Evolutionary conservation across 495 filamentous ascomycete genomes (phyloP), one percentile per base, ranked within the genome.

Genomic region (Penicillium psychrofluorescens): DNA sequence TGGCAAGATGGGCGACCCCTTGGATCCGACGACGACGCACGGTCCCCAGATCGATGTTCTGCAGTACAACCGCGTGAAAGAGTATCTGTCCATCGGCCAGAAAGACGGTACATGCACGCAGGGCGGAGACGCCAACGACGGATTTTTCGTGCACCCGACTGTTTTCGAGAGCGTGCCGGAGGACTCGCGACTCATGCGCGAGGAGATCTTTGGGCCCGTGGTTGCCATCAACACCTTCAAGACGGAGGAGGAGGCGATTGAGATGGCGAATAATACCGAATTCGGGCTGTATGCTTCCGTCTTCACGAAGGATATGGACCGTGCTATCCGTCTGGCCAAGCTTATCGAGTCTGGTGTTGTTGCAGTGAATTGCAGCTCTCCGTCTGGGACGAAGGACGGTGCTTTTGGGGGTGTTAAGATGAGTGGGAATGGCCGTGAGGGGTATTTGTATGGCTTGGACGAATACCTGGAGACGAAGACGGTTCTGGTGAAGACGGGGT

Each of bases 371-470:
- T 85, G 79, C 45, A 83, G 62, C 39, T 81, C 77, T 74, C 72
- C 35, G 65, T 84, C 57, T 70, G 68, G 43, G 51, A 82, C 64
- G 0, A 74, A 68, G 37, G 75, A 75, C 45, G 75, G 87, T 37
- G 86, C 87, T 11, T 92, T 94, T 66, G 90, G 90, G 29, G 90
- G 91, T 1, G 85, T 89, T 39, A 95, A 95, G 72, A 85, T 90
- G 76, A 88, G 82, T 59, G 91, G 89, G n/a, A 85, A 86, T 55
- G 90, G 89, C 3, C 66, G 88, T 15, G 86, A 92, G 67, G 39
- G 51, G 35, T 36, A 45, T 53, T 15, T 64, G 47, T 56, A 70
- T 48, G 72, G 68, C 43, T 56, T 77, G 51, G 62, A 72, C 29
- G 70, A 66, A 35, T 77, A 67, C 44, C 46, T 78, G 33, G 71